Evolutionary conservation across 2,329 filamentous ascomycete genomes (phyloP).

Genomic region (Diaporthe ilicicola): DNA sequence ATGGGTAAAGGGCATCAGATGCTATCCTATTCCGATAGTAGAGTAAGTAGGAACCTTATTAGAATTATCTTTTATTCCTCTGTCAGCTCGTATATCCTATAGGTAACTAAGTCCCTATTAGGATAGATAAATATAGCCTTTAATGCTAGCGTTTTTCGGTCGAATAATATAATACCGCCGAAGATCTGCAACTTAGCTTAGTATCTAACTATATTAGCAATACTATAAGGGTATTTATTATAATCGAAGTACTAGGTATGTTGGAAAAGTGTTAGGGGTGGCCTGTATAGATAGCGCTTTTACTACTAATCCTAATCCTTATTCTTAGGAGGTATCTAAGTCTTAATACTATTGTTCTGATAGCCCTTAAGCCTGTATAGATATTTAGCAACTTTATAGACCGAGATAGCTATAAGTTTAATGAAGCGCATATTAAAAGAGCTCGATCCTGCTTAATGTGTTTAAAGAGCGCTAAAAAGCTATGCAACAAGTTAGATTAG

Average conservation of each 20-base stretch:
- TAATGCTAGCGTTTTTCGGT: background rate
- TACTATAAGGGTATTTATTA: background rate
- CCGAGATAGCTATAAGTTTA: background rate
- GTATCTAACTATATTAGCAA: background rate
- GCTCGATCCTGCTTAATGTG: background rate
- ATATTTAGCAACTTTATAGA: background rate
- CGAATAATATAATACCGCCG: background rate
- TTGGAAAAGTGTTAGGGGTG: background rate
- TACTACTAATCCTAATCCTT: background rate
- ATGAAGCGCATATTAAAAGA: background rate
- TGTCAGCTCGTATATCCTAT: background rate
- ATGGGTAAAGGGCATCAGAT: background rate
- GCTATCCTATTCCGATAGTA: background rate
- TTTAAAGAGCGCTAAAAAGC: background rate
- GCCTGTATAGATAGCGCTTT: background rate
- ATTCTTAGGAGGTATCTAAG: background rate
- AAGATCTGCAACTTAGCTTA: background rate
- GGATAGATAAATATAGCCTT: background rate
- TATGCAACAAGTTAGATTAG: background rate
- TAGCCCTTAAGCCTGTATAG: background rate
- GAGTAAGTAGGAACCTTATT: background rate
- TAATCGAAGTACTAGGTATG: background rate
- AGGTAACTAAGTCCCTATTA: background rate
- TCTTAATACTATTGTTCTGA: background rate
- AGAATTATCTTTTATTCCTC: background rate